phyloP scores from a whole-genome alignment of 192 early-diverging fungal genomes.

The Gorgonomyces haynaldii region DNA sequence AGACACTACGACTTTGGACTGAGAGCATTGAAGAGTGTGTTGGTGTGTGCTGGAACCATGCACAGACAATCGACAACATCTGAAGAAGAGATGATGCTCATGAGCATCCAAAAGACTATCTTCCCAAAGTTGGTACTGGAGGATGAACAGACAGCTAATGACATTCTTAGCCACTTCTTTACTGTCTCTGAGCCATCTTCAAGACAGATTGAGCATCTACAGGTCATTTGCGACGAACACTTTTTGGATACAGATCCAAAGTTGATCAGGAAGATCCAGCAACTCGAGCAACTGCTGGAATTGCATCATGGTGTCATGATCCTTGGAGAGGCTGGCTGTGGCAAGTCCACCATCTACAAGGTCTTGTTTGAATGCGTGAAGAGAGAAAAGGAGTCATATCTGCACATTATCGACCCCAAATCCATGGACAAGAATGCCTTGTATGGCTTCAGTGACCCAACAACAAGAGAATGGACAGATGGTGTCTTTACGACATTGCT shows the following conservation, averaged over 20 bases:
- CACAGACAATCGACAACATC: constrained; percentile 60
- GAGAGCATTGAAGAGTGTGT: constrained; percentile 94
- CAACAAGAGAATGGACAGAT: constrained; percentile 99
- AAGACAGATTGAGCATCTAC: constrained; percentile 38
- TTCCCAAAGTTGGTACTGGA: constrained; percentile 97
- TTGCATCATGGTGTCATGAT: constrained; percentile 99
- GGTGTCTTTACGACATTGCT: constrained; percentile 96
- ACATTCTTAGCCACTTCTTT: constrained; percentile 87
- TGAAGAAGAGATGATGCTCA: constrained; percentile 91
- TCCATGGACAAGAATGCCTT: constrained; percentile 93
- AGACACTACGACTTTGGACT: constrained; percentile 99
- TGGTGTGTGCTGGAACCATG: constrained; percentile 97
- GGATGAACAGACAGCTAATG: constrained; percentile 52
- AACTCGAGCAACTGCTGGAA: constrained; percentile 95
- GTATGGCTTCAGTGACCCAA: constrained; percentile 92
- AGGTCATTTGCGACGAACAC: constrained; percentile 62
- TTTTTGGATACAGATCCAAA: constrained; percentile 60
- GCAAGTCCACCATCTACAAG: constrained; percentile 91
- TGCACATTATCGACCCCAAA: constrained; percentile 96
- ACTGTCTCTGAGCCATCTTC: constrained; percentile 70
- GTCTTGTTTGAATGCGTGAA: constrained; percentile 84
- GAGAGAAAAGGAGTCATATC: constrained; percentile 73
- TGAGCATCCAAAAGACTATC: constrained; percentile 93
- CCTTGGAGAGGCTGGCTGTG: constrained; percentile 95
- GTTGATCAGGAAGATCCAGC: constrained; percentile 96